Conservation (phyloP, 768 basidiomycete species). For the Phaeolepiota aurea region DNA sequence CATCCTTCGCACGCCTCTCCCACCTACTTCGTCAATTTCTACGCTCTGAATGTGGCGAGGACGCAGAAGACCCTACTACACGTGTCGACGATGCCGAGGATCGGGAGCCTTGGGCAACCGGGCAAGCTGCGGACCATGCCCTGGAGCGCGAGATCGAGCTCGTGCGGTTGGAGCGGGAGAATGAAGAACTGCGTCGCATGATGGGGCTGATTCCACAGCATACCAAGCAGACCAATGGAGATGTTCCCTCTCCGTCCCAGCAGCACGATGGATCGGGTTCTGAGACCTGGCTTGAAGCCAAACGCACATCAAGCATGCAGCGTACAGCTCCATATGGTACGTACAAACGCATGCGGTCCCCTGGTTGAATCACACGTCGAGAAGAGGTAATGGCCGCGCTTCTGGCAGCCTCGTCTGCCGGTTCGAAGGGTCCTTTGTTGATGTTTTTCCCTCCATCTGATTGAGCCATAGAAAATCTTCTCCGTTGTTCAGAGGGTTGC, state of each 20-base stretch:
- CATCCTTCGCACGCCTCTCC: constrained; percentile 64
- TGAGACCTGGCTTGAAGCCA: constrained; percentile 10
- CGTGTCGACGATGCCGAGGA: constrained; percentile 24
- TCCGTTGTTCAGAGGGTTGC: no score
- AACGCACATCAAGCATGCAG: constrained; percentile 17
- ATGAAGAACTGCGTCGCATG: constrained; percentile 70
- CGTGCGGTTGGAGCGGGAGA: constrained; percentile 79
- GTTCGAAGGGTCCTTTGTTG: background rate
- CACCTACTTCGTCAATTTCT: constrained; percentile 61
- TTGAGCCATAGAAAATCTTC: no score
- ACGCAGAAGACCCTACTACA: constrained; percentile 19
- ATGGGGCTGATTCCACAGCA: constrained; percentile 38
- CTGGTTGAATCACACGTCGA: constrained; percentile 11
- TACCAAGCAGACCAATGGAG: constrained; percentile 14
- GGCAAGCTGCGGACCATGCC: constrained; percentile 55
- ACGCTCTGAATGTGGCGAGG: constrained; percentile 64
- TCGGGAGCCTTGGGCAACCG: constrained; percentile 29
- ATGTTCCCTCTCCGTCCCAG: constrained; percentile 11
- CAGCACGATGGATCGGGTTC: constrained; percentile 2
- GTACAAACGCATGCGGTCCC: constrained; percentile 24
- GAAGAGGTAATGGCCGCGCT: background rate
- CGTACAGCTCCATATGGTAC: constrained; percentile 24
- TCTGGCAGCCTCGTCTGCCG: background rate
- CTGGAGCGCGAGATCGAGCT: constrained; percentile 91
- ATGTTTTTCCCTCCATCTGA: no score